A percentile compares a stretch with the other conserved stretches of the same genome.
phyloP scores from a whole-genome alignment of 805 yeast species.

The Tetrapisispora phaffii region DNA sequence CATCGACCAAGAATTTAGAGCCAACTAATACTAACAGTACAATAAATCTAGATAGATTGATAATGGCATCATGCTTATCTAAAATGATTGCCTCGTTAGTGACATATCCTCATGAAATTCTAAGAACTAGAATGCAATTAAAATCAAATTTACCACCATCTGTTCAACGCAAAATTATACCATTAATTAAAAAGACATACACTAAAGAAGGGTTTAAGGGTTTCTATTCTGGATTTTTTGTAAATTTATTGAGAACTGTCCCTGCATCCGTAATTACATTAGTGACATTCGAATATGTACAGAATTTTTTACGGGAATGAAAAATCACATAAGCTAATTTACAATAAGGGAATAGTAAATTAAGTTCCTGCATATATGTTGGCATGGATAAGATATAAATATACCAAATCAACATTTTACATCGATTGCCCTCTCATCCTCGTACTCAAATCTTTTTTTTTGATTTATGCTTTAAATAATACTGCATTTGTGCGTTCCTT shows the following conservation, averaged over 20 bases:
- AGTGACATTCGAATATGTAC: constrained; percentile 79
- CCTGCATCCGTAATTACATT: constrained; percentile 95
- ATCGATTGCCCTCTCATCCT: no score
- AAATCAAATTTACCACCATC: constrained; percentile 30
- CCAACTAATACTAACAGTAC: constrained; percentile 4
- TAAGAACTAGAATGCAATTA: constrained; percentile 80
- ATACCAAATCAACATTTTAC: no score
- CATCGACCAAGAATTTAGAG: no score
- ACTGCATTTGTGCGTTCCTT: not conserved
- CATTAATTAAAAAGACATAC: constrained; percentile 26
- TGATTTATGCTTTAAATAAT: no score
- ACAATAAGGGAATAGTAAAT: no score
- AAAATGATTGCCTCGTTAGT: constrained; percentile 82
- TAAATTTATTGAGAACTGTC: constrained; percentile 80
- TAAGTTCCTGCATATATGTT: no score
- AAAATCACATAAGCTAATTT: no score
- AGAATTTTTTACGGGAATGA: constrained; percentile 34
- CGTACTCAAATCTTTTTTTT: no score
- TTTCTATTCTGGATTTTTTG: constrained; percentile 80
- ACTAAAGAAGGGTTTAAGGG: constrained; percentile 64
- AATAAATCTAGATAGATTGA: constrained; percentile 34
- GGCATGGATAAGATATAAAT: no score
- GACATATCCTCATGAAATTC: constrained; percentile 92
- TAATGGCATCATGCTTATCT: constrained; percentile 65
- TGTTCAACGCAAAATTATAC: constrained; percentile 18